Conservation (phyloP, 2,329 filamentous ascomycete species). For the Aquanectria penicillioides region DNA sequence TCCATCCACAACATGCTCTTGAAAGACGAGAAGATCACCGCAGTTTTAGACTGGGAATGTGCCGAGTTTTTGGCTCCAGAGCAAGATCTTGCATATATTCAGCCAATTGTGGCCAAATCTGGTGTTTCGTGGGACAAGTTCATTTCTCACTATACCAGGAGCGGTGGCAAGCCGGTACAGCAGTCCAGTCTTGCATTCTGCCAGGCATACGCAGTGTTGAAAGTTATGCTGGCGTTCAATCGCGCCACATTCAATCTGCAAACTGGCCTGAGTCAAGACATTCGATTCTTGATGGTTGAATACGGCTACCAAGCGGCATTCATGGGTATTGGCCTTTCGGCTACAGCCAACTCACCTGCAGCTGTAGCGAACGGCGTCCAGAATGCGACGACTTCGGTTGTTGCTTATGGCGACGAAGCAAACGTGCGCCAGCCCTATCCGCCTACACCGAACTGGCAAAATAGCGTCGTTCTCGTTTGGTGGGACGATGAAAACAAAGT, state of each 20-base stretch:
- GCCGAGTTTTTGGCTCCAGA: conserved; percentile 4
- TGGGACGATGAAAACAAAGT: conserved; percentile 5
- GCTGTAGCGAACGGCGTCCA: background rate
- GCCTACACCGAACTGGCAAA: conserved; percentile 4
- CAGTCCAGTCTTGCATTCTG: conserved; percentile 1
- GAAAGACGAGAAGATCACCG: background rate
- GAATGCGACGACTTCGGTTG: background rate
- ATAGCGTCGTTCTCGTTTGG: conserved; percentile 2
- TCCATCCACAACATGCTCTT: conserved; percentile 1
- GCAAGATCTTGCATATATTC: conserved; percentile 7
- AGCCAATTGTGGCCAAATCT: conserved; percentile 3
- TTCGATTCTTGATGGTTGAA: conserved; percentile 6
- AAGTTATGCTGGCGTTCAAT: background rate
- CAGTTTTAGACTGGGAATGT: conserved; percentile 9
- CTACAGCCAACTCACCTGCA: background rate
- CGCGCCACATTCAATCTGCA: background rate
- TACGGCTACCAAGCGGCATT: conserved; percentile 5
- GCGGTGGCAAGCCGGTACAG: background rate
- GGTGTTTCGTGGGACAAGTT: conserved; percentile 8
- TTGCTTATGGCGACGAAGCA: background rate
- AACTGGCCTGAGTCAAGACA: background rate
- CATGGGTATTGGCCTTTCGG: conserved; percentile 6
- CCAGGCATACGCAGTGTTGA: background rate
- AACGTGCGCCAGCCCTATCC: background rate
- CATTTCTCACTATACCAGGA: background rate